phyloP scores from a whole-genome alignment of 805 yeast genomes.

The Lachancea thermotolerans region DNA sequence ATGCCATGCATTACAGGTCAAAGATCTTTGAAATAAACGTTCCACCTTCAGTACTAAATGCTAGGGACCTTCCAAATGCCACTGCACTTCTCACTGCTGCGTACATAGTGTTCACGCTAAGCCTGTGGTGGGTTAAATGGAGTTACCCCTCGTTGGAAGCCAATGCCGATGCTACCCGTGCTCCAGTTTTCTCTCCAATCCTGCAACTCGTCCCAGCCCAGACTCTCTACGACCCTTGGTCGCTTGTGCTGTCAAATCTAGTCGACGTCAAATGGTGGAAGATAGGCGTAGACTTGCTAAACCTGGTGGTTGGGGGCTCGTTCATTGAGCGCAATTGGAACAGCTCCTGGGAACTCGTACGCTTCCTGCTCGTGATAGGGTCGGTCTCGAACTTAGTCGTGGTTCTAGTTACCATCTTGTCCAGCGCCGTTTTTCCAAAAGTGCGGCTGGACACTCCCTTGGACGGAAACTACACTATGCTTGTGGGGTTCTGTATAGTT shows the following conservation, averaged over 20 bases:
- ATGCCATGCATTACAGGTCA: constrained; percentile 13
- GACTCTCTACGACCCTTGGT: constrained; percentile 56
- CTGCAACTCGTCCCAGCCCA: constrained; percentile 59
- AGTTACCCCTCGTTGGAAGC: constrained; percentile 12
- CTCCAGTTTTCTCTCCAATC: constrained; percentile 45
- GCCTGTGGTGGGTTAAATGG: constrained; percentile 39
- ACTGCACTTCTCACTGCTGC: constrained; percentile 40
- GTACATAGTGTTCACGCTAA: constrained; percentile 35
- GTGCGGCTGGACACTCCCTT: constrained; percentile 38
- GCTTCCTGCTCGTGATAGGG: constrained; percentile 44
- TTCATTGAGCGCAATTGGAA: constrained; percentile 67
- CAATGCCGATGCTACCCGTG: constrained; percentile 9
- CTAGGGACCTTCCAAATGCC: constrained; percentile 37
- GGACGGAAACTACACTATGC: constrained; percentile 49
- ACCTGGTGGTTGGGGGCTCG: constrained; percentile 51
- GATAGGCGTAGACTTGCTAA: constrained; percentile 41
- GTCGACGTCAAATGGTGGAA: constrained; percentile 49
- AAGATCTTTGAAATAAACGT: constrained; percentile 18
- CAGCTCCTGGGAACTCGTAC: constrained; percentile 39
- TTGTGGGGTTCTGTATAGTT: constrained; percentile 54
- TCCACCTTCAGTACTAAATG: constrained; percentile 15
- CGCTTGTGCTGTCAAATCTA: constrained; percentile 54
- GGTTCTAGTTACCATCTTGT: constrained; percentile 16
- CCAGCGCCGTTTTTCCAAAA: constrained; percentile 24
- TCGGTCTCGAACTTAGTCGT: constrained; percentile 49